Conservation (phyloP, 495 filamentous ascomycete genomes). For the Entonaema liquescens region DNA sequence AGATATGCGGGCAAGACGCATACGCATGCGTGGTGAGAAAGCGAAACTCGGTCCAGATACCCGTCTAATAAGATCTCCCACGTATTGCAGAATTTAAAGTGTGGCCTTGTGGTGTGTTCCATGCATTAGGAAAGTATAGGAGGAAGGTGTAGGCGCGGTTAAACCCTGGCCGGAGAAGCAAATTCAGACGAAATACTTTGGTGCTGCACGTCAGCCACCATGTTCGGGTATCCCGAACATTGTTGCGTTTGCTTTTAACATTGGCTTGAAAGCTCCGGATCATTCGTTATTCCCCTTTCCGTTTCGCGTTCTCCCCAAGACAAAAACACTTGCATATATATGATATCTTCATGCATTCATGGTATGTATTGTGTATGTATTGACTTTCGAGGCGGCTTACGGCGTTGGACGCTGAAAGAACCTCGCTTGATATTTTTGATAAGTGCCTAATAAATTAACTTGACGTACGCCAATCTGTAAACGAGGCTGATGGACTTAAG, state of each 20-base stretch:
- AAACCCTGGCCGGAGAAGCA: slow-evolving; percentile 30
- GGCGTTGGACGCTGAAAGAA: background rate
- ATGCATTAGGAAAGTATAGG: slow-evolving; percentile 17
- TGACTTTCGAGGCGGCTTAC: slow-evolving; percentile 7
- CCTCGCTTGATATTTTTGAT: background rate
- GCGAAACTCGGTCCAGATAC: slow-evolving; percentile 23
- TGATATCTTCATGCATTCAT: slow-evolving; percentile 1
- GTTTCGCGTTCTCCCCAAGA: background rate
- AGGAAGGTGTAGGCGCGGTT: slow-evolving; percentile 18
- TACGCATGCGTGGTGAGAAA: slow-evolving; percentile 22
- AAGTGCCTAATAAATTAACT: background rate
- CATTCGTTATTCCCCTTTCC: slow-evolving; percentile 22
- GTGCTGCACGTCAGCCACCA: slow-evolving; percentile 37
- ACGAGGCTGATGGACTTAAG: background rate
- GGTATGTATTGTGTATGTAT: background rate
- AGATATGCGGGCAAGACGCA: slow-evolving; percentile 13
- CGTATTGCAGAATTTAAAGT: slow-evolving; percentile 33
- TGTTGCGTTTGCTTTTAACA: background rate
- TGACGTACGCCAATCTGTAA: background rate
- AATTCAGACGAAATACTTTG: slow-evolving; percentile 6
- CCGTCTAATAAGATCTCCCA: slow-evolving; percentile 39
- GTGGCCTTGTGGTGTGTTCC: background rate
- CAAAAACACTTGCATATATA: background rate
- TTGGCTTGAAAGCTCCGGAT: slow-evolving; percentile 8
- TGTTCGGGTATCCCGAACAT: slow-evolving; percentile 36